phyloP scores from a whole-genome alignment of 225 moss, liverwort and hornwort genomes.

The Marchantia polymorpha region DNA sequence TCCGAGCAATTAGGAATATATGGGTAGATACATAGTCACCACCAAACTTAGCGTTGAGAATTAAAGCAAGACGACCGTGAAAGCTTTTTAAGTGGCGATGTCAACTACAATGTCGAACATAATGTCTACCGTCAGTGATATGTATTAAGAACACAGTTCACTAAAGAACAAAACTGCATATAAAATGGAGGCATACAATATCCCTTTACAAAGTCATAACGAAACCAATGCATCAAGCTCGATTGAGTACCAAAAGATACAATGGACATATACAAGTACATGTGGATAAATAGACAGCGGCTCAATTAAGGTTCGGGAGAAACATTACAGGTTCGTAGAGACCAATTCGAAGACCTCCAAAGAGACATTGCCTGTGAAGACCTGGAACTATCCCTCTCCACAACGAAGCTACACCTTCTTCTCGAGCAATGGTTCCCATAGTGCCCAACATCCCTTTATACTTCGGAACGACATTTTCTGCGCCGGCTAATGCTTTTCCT shows the following conservation, averaged over 20 bases:
- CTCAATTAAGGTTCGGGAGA: neutral
- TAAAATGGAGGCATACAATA: too few relatives aligned
- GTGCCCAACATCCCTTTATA: constrained; percentile 89
- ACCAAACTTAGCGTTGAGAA: too few relatives aligned
- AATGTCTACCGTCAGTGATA: too few relatives aligned
- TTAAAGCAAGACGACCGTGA: too few relatives aligned
- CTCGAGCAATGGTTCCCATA: constrained; percentile 73
- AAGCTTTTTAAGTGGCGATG: too few relatives aligned
- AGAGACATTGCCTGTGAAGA: constrained; percentile 91
- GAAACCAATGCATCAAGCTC: too few relatives aligned
- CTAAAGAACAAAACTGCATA: too few relatives aligned
- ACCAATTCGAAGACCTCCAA: constrained; percentile 92
- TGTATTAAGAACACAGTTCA: too few relatives aligned
- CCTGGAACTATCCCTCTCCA: constrained; percentile 95
- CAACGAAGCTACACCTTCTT: constrained; percentile 71
- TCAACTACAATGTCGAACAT: too few relatives aligned
- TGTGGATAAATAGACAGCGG: neutral
- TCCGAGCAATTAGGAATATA: neutral
- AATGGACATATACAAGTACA: neutral
- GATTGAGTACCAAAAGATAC: too few relatives aligned
- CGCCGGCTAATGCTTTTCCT: constrained; percentile 75
- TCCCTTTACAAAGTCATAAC: too few relatives aligned
- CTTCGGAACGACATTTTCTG: constrained; percentile 58
- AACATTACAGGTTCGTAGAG: constrained; percentile 81
- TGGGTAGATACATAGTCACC: neutral